A percentile compares a stretch with the other conserved stretches of the same genome.
These are phyloP conservation scores for Talaromyces sp. DNA, from an alignment of 2,329 filamentous ascomycete genomes.

Conservation along the genomic window DNA sequence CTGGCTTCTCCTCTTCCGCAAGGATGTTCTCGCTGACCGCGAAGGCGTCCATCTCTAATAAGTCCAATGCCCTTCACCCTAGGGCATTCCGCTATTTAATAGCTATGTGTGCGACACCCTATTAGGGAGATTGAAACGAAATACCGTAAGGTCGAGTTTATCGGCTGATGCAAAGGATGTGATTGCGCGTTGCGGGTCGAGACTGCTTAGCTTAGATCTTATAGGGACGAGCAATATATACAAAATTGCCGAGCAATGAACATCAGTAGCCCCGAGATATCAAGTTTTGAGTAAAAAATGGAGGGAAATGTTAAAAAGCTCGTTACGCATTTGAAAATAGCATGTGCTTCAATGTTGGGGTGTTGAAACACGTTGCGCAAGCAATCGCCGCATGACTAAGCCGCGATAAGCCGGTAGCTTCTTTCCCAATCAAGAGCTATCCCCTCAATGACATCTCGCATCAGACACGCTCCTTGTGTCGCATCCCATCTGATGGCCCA, in stretches of 20 bases:
- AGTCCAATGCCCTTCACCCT: not conserved
- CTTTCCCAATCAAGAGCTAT: slow-evolving; percentile 18
- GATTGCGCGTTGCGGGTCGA: slow-evolving; percentile 31
- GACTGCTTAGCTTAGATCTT: not conserved
- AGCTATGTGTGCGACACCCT: not conserved
- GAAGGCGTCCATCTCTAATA: slow-evolving; percentile 41
- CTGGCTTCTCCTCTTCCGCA: slow-evolving; percentile 29
- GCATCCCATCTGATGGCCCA: not conserved
- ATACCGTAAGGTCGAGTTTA: not conserved
- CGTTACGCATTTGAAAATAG: not conserved
- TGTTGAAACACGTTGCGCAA: slow-evolving; percentile 13
- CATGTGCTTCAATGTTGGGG: not conserved
- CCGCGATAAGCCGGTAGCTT: slow-evolving; percentile 18
- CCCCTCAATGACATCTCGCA: not conserved
- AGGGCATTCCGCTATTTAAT: slow-evolving; percentile 11
- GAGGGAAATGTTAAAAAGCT: not conserved
- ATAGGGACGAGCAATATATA: not conserved
- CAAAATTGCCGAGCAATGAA: not conserved
- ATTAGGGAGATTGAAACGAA: not conserved
- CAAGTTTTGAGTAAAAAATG: not conserved
- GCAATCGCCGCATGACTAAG: slow-evolving; percentile 19
- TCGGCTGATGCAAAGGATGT: slow-evolving; percentile 16
- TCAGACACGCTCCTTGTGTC: slow-evolving; percentile 6
- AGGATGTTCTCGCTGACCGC: slow-evolving; percentile 41
- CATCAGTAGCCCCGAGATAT: not conserved